phyloP scores from a whole-genome alignment of 148 eudicot genomes.

The Diospyros lotus region DNA sequence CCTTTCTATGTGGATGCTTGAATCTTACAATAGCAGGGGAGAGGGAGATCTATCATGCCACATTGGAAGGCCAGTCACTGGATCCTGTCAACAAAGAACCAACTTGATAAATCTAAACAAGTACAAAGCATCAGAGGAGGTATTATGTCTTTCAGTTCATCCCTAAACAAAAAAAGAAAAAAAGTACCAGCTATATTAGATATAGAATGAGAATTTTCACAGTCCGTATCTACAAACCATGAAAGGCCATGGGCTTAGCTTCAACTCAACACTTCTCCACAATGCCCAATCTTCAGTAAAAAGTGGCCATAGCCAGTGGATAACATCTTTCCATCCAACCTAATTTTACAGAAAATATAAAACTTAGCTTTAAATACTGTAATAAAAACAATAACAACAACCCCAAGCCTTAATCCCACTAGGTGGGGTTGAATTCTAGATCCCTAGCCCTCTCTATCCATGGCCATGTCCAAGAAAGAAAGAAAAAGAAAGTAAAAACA shows the following conservation, averaged over 20 bases:
- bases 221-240: constrained; percentile 36
- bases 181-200: background rate
- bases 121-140: background rate
- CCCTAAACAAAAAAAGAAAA: background rate
- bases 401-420: too few relatives aligned
- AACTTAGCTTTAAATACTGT: background rate
- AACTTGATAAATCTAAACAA: constrained; percentile 1
- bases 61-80: constrained; percentile 77
- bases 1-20: constrained; percentile 10
- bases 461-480: too few relatives aligned
- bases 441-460: too few relatives aligned
- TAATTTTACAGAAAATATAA: constrained; percentile 17
- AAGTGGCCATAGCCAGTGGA: constrained; percentile 98
- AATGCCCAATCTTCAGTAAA: constrained; percentile 88
- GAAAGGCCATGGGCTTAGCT: constrained; percentile 78
- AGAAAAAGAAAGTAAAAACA: background rate
- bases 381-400: background rate
- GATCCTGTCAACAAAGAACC: constrained; percentile 51
- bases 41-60: constrained; percentile 71
- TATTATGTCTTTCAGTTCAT: background rate
- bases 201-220: constrained; percentile 1
- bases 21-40: constrained; percentile 75
- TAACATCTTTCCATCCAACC: constrained; percentile 82
- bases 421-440: too few relatives aligned
- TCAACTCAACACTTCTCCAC: constrained; percentile 78